A percentile compares a stretch with the other conserved stretches of the same genome.
Evolutionary conservation across 768 basidiomycete genomes (phyloP).

Genomic region (Tylopilus sp.): DNA sequence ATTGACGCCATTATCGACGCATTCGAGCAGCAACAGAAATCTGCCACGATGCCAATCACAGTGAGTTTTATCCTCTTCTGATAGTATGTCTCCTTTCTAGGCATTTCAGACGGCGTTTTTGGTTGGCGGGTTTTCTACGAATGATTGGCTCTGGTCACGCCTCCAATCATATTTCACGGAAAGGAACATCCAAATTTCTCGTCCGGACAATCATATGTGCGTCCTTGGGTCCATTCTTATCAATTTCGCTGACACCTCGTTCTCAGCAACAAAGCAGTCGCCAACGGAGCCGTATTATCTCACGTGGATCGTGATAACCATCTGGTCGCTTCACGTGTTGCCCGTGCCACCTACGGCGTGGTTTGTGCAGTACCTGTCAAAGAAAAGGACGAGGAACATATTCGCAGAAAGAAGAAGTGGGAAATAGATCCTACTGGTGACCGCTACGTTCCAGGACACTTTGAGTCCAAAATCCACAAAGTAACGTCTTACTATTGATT

Average conservation of each 20-base stretch:
- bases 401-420: constrained; percentile 10
- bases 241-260: neutral
- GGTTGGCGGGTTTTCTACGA: constrained; percentile 9
- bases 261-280: constrained; percentile 10
- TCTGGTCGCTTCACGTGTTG: neutral
- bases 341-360: neutral
- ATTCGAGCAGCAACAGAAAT: constrained; percentile 12
- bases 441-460: constrained; percentile 10
- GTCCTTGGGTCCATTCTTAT: neutral
- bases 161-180: constrained; percentile 10
- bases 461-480: constrained; percentile 11
- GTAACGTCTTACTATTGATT: neutral
- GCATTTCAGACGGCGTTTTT: constrained; percentile 10
- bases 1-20: constrained; percentile 6
- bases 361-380: constrained; percentile 5
- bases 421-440: constrained; percentile 7
- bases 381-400: neutral
- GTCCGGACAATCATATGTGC: neutral
- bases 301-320: neutral
- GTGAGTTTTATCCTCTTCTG: neutral
- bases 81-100: neutral
- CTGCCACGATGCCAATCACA: neutral
- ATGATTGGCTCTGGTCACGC: neutral
- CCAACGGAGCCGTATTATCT: constrained; percentile 7
- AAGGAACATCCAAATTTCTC: neutral